These are phyloP conservation scores for Yamadazyma olivae DNA, from an alignment of 805 yeast genomes.

Conservation along the genomic window DNA sequence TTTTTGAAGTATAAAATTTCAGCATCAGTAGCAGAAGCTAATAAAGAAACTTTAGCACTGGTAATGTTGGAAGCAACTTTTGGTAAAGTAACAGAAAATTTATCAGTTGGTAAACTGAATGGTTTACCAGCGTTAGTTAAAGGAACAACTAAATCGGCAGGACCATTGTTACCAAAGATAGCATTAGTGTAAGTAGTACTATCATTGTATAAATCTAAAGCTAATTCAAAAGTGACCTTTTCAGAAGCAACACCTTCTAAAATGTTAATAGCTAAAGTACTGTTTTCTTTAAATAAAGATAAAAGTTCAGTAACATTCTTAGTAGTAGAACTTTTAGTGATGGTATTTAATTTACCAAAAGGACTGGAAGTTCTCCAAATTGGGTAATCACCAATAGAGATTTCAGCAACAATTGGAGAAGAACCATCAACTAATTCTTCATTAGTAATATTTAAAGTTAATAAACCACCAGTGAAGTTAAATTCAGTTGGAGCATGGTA, in stretches of 20 bases:
- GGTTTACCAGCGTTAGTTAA: slow-evolving; percentile 15
- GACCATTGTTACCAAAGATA: slow-evolving; percentile 17
- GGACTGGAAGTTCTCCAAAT: slow-evolving; percentile 29
- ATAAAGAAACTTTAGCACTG: slow-evolving; percentile 20
- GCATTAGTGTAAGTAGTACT: slow-evolving; percentile 9
- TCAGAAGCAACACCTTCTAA: slow-evolving; percentile 18
- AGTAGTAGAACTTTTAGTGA: slow-evolving; percentile 19
- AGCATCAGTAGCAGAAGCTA: slow-evolving; percentile 25
- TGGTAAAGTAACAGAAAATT: slow-evolving; percentile 18
- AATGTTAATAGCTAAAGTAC: slow-evolving; percentile 13
- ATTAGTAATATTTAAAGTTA: slow-evolving; percentile 24
- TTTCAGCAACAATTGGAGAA: slow-evolving; percentile 19
- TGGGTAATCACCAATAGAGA: slow-evolving; percentile 20
- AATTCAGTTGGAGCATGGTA: slow-evolving; percentile 11
- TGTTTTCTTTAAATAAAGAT: slow-evolving; percentile 15
- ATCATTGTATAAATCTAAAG: slow-evolving; percentile 18
- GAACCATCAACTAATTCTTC: slow-evolving; percentile 10
- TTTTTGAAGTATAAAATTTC: slow-evolving; percentile 19
- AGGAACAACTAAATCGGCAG: slow-evolving; percentile 20
- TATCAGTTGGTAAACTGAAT: slow-evolving; percentile 18
- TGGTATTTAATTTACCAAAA: slow-evolving; percentile 9
- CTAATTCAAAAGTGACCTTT: slow-evolving; percentile 17
- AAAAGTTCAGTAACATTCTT: slow-evolving; percentile 24
- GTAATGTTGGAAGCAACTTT: slow-evolving; percentile 16
- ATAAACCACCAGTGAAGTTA: slow-evolving; percentile 22